phyloP scores from a whole-genome alignment of 108 stramenopile species.

The Fragilaria radians region DNA sequence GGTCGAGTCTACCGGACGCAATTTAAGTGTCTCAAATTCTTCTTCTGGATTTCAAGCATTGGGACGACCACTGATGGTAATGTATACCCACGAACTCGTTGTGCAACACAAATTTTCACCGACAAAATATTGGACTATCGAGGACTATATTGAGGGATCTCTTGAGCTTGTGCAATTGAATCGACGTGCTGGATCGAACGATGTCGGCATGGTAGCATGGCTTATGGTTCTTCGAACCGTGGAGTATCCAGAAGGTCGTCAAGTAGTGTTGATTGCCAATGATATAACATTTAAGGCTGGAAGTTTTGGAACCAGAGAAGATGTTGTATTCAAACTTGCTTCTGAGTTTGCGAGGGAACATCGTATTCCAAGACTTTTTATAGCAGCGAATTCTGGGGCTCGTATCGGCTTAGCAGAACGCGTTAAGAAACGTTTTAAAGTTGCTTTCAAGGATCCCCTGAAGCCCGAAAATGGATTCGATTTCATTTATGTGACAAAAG shows the following conservation, averaged over 20 bases:
- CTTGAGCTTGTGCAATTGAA: conserved; percentile 80
- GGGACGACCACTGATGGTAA: conserved; percentile 75
- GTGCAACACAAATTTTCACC: conserved; percentile 54
- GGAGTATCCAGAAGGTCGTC: conserved; percentile 93
- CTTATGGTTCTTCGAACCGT: conserved; percentile 90
- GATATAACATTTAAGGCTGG: conserved; percentile 98
- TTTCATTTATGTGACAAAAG: conserved; percentile 88
- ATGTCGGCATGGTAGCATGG: conserved; percentile 99
- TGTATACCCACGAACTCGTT: conserved; percentile 91
- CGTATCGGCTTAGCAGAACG: conserved; percentile 97
- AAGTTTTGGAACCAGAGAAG: conserved; percentile 98
- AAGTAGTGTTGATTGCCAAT: conserved; percentile 98
- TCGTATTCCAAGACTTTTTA: conserved; percentile 90
- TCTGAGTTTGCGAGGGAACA: conserved; percentile 85
- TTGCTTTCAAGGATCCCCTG: conserved; percentile 89
- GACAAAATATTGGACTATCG: conserved; percentile 65
- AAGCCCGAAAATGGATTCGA: conserved; percentile 95
- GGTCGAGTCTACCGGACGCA: conserved; percentile 26
- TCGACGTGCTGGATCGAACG: conserved; percentile 89
- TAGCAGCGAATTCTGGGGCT: conserved; percentile 96
- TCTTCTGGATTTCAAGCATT: conserved; percentile 26
- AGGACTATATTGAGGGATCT: conserved; percentile 75
- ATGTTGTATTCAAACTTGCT: conserved; percentile 95
- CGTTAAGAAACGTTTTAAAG: conserved; percentile 88
- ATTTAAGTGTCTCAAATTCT: conserved; percentile 24